These are phyloP conservation scores for Salix brachista DNA, from an alignment of 345 rosid species.

Conservation along the genomic window DNA sequence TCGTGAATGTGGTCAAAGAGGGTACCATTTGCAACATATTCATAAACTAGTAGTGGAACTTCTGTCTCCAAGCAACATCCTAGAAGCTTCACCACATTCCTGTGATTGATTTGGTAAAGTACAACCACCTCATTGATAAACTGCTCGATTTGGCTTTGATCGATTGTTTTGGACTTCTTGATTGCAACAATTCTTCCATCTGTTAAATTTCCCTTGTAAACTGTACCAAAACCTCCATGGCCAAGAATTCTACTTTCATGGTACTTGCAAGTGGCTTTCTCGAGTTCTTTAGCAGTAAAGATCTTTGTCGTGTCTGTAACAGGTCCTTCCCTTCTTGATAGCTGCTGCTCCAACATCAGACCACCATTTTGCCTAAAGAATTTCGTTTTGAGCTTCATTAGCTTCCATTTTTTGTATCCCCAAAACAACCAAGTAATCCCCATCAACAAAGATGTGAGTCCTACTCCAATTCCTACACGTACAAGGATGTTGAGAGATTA, in stretches of 20 bases:
- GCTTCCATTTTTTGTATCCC: not conserved
- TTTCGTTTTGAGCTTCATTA: too few species aligned
- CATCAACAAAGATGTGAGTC: too few species aligned
- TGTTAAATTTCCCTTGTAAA: not conserved
- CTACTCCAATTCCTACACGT: too few species aligned
- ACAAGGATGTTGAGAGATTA: too few species aligned
- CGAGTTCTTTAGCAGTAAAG: not conserved
- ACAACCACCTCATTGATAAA: not conserved
- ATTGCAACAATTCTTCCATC: not conserved
- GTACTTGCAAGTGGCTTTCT: not conserved
- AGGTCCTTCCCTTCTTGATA: not conserved
- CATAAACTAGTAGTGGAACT: not conserved
- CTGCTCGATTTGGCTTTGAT: not conserved
- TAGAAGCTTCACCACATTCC: not conserved
- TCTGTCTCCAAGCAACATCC: not conserved
- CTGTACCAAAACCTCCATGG: not conserved
- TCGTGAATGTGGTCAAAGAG: not conserved
- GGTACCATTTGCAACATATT: not conserved
- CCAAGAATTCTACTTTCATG: not conserved
- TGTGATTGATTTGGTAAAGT: not conserved
- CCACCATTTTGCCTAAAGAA: not conserved
- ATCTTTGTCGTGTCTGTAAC: not conserved
- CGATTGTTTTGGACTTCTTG: not conserved
- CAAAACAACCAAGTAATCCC: too few species aligned
- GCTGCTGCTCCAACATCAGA: not conserved